Base-by-base conservation (phyloP, 1,284 basidiomycete genomes). In the Ustilago nuda region DNA sequence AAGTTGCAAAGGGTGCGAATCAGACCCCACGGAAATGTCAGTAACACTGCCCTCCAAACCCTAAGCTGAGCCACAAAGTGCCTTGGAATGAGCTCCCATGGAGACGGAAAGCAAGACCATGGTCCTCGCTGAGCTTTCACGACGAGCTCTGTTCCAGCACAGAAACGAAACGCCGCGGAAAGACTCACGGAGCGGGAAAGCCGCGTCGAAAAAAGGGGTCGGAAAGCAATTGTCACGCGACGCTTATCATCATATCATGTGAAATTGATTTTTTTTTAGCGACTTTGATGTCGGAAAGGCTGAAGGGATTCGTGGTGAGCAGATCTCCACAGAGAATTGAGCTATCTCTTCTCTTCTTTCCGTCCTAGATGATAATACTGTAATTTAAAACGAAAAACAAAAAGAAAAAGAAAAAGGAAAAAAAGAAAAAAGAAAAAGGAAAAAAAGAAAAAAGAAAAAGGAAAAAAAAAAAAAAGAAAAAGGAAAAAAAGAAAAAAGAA, bases 201-300 rank as follows among this genome's bases (percentile, higher is more conserved):
- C 51, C 51, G 51, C 30, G 9, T 9, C 8, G 8, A 32, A 36
- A 53, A 36, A 33, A 53, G 37, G n/a, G 23, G 19, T 53, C 51
- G 52, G 60, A 61, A 32, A 30, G 54, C 46, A 35, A 35, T 33
- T 32, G 50, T 52, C 50, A 52, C 50, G 33, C 50, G 50, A 52
- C 27, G 50, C 45, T 11, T 39, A 2, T 11, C 45, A 23, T 48
- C n/a, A 23, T 27, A 27, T 48, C n/a, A 2, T 23, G n/a, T 48
- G n/a, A 48, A 53, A 36, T 19, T 23, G 51, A n/a, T 17, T 23
- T n/a, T 36, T 36, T 13, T 36, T 19, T 13, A 8, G 32, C 15
- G 36, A 30, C 23, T 13, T 41, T 41, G 39, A 41, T 5, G 9
- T 37, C 36, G 15, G 15, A 41, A 17, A 12, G 12, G 39, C 39